Evolutionary conservation across 441 rosid species (phyloP), one percentile per base, ranked within the genome.

Genomic region (Pelargonium australe): DNA sequence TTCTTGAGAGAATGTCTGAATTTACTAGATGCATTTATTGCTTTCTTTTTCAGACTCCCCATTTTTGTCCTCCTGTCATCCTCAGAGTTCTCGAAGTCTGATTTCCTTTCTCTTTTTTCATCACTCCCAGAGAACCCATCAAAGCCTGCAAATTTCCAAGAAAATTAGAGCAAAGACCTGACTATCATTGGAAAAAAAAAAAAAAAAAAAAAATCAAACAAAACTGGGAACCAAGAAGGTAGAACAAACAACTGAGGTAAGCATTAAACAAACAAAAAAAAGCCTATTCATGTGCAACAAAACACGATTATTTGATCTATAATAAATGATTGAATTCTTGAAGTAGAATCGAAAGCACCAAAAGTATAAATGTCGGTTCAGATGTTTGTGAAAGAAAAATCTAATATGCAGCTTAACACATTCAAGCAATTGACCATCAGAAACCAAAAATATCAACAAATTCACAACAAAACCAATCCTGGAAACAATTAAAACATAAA

Each of bases 41-140:
- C 99, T 77, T 92, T 95, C 88, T 92, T 92, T 68, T 90, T 95
- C 83, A 95, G 67, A 13, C 95, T 78, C 23, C 93, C 98, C 28
- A 95, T 90, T 75, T 95, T 87, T 1, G 98, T 90, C 73, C 92
- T 85, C 86, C 99, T 88, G 83, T 95, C 99, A 69, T 95, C 99
- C 83, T 95, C 99, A 0, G 99, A 95, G 84, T 87, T 90, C 80
- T 95, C 99, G 66, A 95, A 90, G 79, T 95, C 99, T 8, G 97
- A 90, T 57, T 80, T 92, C 81, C 98, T 81, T 74, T 95, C 98
- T 75, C 93, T 92, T 80, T 85, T 92, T 82, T 92, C 99, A 73
- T 95, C 98, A 72, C 92, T 86, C 37, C 98, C 92, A 4, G 85
- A 85, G 34, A 84, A 73, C 40, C 97, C 95, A 73, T 95, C 98